phyloP scores from a whole-genome alignment of 495 filamentous ascomycete species.

The Beverwykella pulmonaria region DNA sequence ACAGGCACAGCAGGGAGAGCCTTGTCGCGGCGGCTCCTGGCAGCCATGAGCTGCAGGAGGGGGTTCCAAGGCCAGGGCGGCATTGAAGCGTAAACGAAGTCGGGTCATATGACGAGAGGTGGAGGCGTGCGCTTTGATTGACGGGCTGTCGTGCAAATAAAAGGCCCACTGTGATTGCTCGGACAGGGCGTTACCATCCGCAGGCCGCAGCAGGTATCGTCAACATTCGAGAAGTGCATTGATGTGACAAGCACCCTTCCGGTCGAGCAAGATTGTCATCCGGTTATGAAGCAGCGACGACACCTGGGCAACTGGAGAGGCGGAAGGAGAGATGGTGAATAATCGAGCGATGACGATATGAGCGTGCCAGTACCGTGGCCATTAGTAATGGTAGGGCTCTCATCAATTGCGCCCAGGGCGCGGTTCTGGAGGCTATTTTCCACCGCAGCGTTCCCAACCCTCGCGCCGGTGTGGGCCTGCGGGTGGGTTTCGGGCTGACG shows the following conservation, averaged over 20 bases:
- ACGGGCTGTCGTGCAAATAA: conserved; percentile 16
- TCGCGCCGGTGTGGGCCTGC: too few species aligned
- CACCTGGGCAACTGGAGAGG: too few species aligned
- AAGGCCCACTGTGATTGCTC: conserved; percentile 17
- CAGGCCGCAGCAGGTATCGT: background rate
- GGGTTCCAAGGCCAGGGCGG: conserved; percentile 19
- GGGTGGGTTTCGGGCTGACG: too few species aligned
- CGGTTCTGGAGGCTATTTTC: too few species aligned
- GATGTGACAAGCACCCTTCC: background rate
- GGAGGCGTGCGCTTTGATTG: conserved; percentile 14
- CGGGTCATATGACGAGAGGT: conserved; percentile 19
- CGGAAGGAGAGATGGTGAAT: too few species aligned
- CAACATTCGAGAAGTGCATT: background rate
- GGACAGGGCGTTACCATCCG: conserved; percentile 1
- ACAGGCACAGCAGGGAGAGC: conserved; percentile 4
- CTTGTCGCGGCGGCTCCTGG: background rate
- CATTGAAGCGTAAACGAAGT: conserved; percentile 5
- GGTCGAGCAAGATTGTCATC: too few species aligned
- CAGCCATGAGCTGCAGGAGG: background rate
- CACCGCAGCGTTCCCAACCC: too few species aligned
- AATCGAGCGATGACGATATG: too few species aligned
- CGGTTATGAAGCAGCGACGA: background rate
- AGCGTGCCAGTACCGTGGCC: too few species aligned
- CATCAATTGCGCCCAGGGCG: too few species aligned
- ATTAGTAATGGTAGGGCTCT: too few species aligned